Evolutionary conservation across 176 grass and related monocot species (phyloP).

Genomic region (Leersia perrieri): DNA sequence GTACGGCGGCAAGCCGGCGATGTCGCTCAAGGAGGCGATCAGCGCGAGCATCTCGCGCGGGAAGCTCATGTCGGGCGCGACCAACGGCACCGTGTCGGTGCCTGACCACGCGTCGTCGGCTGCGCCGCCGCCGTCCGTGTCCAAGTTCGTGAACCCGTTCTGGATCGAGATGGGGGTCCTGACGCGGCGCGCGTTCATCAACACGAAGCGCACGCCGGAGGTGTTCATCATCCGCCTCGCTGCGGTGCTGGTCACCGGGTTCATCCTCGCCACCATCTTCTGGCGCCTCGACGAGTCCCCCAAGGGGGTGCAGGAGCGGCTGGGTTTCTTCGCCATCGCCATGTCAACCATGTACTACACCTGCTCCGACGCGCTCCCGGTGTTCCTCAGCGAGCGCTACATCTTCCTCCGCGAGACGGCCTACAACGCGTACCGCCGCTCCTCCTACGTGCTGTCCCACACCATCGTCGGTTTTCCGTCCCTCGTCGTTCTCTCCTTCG

Average conservation of each 20-base stretch:
- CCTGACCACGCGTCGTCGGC: background rate
- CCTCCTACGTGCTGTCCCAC: slow-evolving; percentile 93
- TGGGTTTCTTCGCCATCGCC: slow-evolving; percentile 97
- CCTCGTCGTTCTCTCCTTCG: slow-evolving; percentile 74
- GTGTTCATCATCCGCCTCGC: slow-evolving; percentile 76
- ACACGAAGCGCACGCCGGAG: slow-evolving; percentile 82
- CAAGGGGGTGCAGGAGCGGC: slow-evolving; percentile 78
- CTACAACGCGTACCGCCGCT: slow-evolving; percentile 94
- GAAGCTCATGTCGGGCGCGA: slow-evolving; percentile 91
- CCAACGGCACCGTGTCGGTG: slow-evolving; percentile 29
- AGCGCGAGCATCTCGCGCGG: slow-evolving; percentile 90
- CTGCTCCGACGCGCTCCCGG: slow-evolving; percentile 85
- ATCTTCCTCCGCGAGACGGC: slow-evolving; percentile 99
- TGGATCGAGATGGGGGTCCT: slow-evolving; percentile 92
- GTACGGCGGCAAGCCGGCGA: slow-evolving; percentile 19
- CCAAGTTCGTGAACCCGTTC: slow-evolving; percentile 88
- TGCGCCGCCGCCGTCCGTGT: slow-evolving; percentile 35
- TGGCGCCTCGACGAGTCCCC: slow-evolving; percentile 93
- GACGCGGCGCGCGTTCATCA: slow-evolving; percentile 74
- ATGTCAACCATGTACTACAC: slow-evolving; percentile 99
- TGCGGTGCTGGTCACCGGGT: slow-evolving; percentile 80
- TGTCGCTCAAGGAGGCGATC: slow-evolving; percentile 80
- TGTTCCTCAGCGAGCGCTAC: slow-evolving; percentile 97
- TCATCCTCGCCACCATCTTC: slow-evolving; percentile 96
- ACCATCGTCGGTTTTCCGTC: slow-evolving; percentile 82